These are phyloP conservation scores for Linum tenue DNA, from an alignment of 345 rosid genomes.

Conservation along the genomic window DNA sequence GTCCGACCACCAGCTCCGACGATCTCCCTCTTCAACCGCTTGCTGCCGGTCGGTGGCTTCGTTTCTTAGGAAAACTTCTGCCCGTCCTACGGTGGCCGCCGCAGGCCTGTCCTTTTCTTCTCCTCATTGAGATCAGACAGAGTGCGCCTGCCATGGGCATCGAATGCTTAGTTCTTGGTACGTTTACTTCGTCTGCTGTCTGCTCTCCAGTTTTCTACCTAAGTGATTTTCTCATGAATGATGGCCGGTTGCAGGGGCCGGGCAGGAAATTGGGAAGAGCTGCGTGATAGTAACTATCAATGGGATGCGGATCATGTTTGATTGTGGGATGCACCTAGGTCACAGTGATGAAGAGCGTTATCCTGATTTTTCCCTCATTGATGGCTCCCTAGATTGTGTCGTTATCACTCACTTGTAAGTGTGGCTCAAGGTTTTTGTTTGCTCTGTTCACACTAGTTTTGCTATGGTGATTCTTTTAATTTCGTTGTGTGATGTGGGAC, in stretches of 20 bases:
- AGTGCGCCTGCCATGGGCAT: constrained; percentile 40
- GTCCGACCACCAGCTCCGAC: no score
- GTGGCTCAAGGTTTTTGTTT: no score
- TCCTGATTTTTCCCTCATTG: constrained; percentile 75
- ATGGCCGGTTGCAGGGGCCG: constrained; percentile 51
- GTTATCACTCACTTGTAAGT: constrained; percentile 85
- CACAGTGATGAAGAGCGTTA: constrained; percentile 67
- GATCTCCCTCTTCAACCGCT: no score
- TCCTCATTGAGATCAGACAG: no score
- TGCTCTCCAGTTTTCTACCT: background rate
- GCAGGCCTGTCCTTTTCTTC: no score
- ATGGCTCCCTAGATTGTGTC: constrained; percentile 48
- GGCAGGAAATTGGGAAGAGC: constrained; percentile 97
- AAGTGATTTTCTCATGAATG: no score
- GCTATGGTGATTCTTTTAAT: background rate
- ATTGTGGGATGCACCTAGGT: constrained; percentile 99
- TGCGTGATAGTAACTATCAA: constrained; percentile 80
- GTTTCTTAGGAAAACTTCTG: no score
- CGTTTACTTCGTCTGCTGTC: constrained; percentile 7
- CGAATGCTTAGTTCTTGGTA: constrained; percentile 80
- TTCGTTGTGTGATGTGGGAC: background rate
- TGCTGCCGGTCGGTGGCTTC: no score
- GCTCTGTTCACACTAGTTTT: background rate
- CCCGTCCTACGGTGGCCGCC: no score
- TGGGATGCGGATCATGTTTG: constrained; percentile 83